phyloP scores from a whole-genome alignment of 73 alveolate genomes.

The Paraurostyla sp. region DNA sequence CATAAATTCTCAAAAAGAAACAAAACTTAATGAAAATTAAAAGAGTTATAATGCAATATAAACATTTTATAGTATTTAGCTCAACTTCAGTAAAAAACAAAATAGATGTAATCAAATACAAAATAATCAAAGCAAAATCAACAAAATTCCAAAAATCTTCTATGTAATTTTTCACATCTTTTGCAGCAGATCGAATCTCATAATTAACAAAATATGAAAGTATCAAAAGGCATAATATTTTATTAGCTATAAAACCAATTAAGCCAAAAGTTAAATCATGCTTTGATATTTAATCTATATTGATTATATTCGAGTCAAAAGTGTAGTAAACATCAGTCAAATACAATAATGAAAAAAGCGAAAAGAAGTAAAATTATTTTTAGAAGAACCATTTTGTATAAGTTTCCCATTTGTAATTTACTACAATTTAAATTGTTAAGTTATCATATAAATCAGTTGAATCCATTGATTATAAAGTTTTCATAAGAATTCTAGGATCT shows the following conservation, averaged over 20 bases:
- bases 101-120: neutral
- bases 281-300: no score
- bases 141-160: neutral
- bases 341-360: neutral
- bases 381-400: slow-evolving; percentile 10
- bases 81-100: neutral
- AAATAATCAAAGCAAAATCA: neutral
- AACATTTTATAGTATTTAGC: neutral
- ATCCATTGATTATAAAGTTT: neutral
- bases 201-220: neutral
- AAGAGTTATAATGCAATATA: neutral
- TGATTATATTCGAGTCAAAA: no score
- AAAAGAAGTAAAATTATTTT: neutral
- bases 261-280: neutral
- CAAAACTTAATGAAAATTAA: slow-evolving; percentile 11
- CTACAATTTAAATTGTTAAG: neutral
- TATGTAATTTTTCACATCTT: neutral
- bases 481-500: neutral
- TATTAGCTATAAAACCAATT: neutral
- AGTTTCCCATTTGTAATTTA: slow-evolving; percentile 25
- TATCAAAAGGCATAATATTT: neutral
- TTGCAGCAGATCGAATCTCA: neutral
- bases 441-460: neutral
- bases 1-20: slow-evolving; percentile 8
- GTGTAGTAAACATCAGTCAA: neutral